Base-by-base conservation (phyloP, 164 flowering plant genomes). In the Houttuynia cordata region DNA sequence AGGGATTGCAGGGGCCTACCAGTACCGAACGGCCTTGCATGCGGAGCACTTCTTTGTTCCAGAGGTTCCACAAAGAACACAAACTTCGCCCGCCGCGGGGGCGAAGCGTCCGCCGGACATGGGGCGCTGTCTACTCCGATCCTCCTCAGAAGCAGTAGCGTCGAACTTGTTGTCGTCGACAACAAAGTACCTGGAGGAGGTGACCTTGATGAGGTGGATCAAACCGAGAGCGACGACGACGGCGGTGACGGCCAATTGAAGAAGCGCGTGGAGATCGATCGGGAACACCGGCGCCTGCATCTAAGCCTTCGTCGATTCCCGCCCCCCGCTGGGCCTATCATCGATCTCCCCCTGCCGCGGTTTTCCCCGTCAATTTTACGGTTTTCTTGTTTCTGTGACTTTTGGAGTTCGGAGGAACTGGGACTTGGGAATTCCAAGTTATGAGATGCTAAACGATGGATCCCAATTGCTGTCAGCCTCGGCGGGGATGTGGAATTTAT, bases 1-100 rank as follows among this genome's bases (percentile, higher is more conserved):
- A 60, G n/a, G n/a, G n/a, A n/a, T n/a, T n/a, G 51, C 18, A 42
- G n/a, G n/a, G n/a, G n/a, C 49, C 10, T 63, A 87, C 97, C 97
- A 91, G 66, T 91, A 91, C 21, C 79, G 75, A 51, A 84, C 86
- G n/a, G 73, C 64, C 66, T 85, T 91, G 79, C 98, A 91, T 14
- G 83, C 71, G 7, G 96, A 79, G 60, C 98, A 91, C 53, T 57
- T 57, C 69, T 79, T 85, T 17, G 19, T 55, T 15, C 70, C 82
- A 24, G 56, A 15, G 24, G 62, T 56, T 37, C 74, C 76, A 65
- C 98, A 91, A 13, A 77, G 76, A 18, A 72, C 70, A 64, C 96
- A 88, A 8, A 47, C n/a, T 19, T 49, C 58, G 18, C 52, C 72
- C n/a, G 34, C 55, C n/a, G n/a, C n/a, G n/a, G n/a, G n/a, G 23